Evolutionary conservation across 2,329 filamentous ascomycete genomes (phyloP), one percentile per base, ranked within the genome.

Genomic region (Metarhizium humberi): DNA sequence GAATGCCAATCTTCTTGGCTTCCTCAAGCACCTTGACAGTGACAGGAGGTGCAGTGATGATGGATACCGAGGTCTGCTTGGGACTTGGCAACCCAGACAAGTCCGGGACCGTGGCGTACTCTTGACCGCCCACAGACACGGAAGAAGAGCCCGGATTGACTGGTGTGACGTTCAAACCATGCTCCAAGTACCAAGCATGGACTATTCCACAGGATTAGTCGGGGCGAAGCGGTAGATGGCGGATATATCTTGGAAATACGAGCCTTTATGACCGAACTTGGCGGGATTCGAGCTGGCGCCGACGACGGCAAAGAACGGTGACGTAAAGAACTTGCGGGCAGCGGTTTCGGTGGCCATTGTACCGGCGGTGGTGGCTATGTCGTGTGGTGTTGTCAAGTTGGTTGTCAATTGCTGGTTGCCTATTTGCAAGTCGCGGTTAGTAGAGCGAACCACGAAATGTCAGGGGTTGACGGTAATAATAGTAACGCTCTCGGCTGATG

Each of bases 221-320:
- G 4, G 10, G 6, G 20, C 13, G 45, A 29, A 11, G 20, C 45
- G 20, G 11, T 14, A 20, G 38, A 42, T 4, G 30, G 32, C 45
- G 14, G 51, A 29, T 20, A 34, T 30, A 16, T 11, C n/a, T 13
- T 14, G 32, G 36, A 32, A 45, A 20, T 40, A 66, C 75, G 56
- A 71, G 92, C 91, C 85, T 76, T 90, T 92, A 71, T 96, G 87
- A 29, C 94, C 92, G 66, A 88, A 96, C 71, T 96, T 96, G 67
- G 78, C 75, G 45, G 87, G 78, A 72, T 95, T 90, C 53, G 88
- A 88, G 68, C 87, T 92, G 42, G 92, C 92, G 64, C 92, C 92
- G 20, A 92, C 90, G 32, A 96, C 92, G 56, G 92, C 92, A 69
- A 92, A 96, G 61, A 80, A 78, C 30, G 86, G 82, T 7, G 86